Base-by-base conservation (phyloP, 1,284 basidiomycete genomes). In the Irpex sp. region DNA sequence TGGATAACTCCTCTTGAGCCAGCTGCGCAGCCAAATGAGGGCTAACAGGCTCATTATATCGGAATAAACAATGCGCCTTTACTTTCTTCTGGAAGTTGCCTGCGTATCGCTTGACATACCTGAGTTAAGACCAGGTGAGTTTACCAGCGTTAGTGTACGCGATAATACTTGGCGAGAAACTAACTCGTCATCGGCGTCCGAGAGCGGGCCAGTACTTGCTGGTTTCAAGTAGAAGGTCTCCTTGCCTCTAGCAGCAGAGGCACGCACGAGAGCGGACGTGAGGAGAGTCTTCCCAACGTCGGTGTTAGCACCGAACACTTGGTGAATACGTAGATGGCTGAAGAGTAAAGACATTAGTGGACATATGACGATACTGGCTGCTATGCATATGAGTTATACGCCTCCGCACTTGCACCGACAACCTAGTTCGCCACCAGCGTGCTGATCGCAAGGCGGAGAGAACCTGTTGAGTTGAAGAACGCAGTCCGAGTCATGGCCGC, bases 281-380 rank as follows among this genome's bases (percentile, higher is more conserved):
- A 97, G 80, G 64, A 97, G 81, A 0, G 95, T 97, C 79, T 98
- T 97, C 34, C 96, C 96, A 55, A 97, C 94, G 75, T 94, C 88
- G 1, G 94, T 96, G 75, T 94, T 94, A 4, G 93, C 91, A 57
- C 96, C 96, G 72, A 97, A 96, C 60, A 98, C 80, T 74, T 96
- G 93, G 75, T 95, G 93, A 40, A 95, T 79, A 19, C 94, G 86
- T 52, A 97, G 82, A 72, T 94, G 83, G 69, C 85, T 88, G 80
- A 91, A 86, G 19, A 97, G 77, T 79, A 85, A 65, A 76, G 78
- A 75, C 79, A 80, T 79, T 19, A 51, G 62, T 21, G 56, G 4
- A 44, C 9, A 44, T 44, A 44, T 8, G 15, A 44, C 38, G 38
- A 44, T 8, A 8, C 15, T 15, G 15, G 38, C 38, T 26, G 21